Conservation (phyloP, 2,329 filamentous ascomycete genomes). For the Juglanconis juglandina region DNA sequence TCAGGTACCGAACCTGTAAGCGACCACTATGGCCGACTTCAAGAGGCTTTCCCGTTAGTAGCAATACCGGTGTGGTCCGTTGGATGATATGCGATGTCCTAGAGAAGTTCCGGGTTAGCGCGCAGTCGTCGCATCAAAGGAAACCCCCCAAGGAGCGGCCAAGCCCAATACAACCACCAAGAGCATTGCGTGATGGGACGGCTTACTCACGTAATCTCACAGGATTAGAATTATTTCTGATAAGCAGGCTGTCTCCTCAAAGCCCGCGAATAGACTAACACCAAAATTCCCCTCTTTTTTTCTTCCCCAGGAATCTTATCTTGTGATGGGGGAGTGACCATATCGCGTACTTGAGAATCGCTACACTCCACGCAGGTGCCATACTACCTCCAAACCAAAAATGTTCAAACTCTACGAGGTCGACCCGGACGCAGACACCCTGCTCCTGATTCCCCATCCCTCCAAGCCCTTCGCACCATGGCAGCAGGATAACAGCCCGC, state of each 20-base stretch:
- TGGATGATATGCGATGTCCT: too few relatives aligned
- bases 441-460: constrained; percentile 27
- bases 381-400: background rate
- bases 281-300: too few relatives aligned
- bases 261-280: background rate
- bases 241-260: background rate
- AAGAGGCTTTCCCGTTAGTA: too few relatives aligned
- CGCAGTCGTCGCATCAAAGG: background rate
- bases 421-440: constrained; percentile 31
- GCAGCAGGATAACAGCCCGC: constrained; percentile 10
- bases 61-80: too few relatives aligned
- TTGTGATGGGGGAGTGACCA: too few relatives aligned
- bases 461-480: constrained; percentile 23
- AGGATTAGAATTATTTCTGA: background rate
- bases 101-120: background rate
- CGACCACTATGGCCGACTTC: too few relatives aligned
- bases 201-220: background rate
- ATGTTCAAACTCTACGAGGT: constrained; percentile 33
- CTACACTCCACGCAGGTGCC: background rate
- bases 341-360: too few relatives aligned
- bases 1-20: too few relatives aligned
- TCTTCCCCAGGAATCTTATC: too few relatives aligned
- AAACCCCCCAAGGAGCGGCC: background rate
- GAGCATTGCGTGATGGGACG: background rate
- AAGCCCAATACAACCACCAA: background rate